Percentiles rank a stretch among this genome's conserved stretches.
These are phyloP conservation scores for Chiua virens DNA, from an alignment of 768 basidiomycete genomes.

Conservation along the genomic window DNA sequence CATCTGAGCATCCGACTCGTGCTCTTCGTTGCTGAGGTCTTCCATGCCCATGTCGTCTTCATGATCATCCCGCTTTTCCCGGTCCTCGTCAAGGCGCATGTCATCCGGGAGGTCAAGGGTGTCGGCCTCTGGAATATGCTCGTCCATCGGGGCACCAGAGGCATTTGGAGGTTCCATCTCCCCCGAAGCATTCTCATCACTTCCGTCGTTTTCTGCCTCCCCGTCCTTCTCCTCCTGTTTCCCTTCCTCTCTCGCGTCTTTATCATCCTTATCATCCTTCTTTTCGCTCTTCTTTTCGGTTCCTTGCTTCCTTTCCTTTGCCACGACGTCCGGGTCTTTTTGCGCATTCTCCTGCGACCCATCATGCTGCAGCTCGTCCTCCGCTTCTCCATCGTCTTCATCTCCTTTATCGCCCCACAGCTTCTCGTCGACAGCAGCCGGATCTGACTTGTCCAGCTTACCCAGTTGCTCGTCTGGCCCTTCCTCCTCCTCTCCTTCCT, in stretches of 20 bases:
- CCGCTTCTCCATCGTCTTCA: conserved; percentile 46
- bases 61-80: conserved; percentile 28
- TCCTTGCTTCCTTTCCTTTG: conserved; percentile 64
- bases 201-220: conserved; percentile 20
- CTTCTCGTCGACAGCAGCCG: conserved; percentile 89
- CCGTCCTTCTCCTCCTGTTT: conserved; percentile 27
- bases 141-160: conserved; percentile 70
- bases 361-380: conserved; percentile 61
- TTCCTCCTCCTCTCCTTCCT: conserved; percentile 50
- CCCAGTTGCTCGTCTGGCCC: conserved; percentile 81
- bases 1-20: conserved; percentile 22
- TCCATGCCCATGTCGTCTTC: conserved; percentile 34
- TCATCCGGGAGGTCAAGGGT: conserved; percentile 90
- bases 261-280: conserved; percentile 33
- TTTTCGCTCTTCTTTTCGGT: conserved; percentile 32
- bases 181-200: conserved; percentile 38
- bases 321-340: conserved; percentile 66
- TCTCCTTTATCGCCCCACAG: conserved; percentile 89
- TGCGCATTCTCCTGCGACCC: conserved; percentile 47
- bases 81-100: conserved; percentile 55
- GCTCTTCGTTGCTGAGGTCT: conserved; percentile 36
- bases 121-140: conserved; percentile 75
- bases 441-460: conserved; percentile 80
- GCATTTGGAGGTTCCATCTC: conserved; percentile 47
- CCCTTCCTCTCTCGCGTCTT: conserved; percentile 29